A percentile compares a stretch with the other conserved stretches of the same genome.
Evolutionary conservation across 148 eudicot genomes (phyloP).

Genomic region (Diospyros kaki): DNA sequence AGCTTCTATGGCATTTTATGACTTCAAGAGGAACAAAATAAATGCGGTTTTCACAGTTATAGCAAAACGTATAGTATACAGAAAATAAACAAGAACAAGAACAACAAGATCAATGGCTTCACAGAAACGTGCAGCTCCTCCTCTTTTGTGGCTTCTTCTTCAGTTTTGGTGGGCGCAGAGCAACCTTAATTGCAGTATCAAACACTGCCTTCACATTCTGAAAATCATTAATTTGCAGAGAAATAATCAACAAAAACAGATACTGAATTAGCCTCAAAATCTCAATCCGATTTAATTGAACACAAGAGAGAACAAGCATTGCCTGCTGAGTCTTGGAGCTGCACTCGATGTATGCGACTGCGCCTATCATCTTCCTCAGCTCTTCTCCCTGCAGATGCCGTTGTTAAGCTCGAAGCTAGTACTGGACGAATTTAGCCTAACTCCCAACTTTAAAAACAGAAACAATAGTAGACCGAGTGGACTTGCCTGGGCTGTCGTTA

Average conservation of each 20-base stretch:
- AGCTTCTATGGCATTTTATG: too few relatives aligned
- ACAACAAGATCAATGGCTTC: neutral
- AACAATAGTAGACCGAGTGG: neutral
- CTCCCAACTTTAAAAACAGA: neutral
- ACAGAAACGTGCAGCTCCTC: conserved; percentile 32
- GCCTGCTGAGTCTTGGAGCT: conserved; percentile 78
- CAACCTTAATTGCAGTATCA: conserved; percentile 64
- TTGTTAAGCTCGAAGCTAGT: neutral
- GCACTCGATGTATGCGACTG: conserved; percentile 56
- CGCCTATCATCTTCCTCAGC: conserved; percentile 53
- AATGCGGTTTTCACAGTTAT: too few relatives aligned
- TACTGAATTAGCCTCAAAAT: neutral
- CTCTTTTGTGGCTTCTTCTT: conserved; percentile 40
- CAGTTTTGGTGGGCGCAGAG: conserved; percentile 48
- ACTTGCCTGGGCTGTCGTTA: conserved; percentile 50
- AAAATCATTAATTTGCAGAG: neutral
- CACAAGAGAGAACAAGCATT: neutral
- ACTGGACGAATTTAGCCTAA: too few relatives aligned
- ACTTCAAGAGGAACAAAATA: too few relatives aligned
- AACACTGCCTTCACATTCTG: conserved; percentile 71
- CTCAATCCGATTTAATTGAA: neutral
- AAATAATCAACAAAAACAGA: neutral
- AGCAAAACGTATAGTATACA: too few relatives aligned
- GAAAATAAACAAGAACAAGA: too few relatives aligned
- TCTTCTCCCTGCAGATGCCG: conserved; percentile 50